Evolutionary conservation across 1,284 basidiomycete genomes (phyloP).

Genomic region (Cystobasidiaceae sp.): DNA sequence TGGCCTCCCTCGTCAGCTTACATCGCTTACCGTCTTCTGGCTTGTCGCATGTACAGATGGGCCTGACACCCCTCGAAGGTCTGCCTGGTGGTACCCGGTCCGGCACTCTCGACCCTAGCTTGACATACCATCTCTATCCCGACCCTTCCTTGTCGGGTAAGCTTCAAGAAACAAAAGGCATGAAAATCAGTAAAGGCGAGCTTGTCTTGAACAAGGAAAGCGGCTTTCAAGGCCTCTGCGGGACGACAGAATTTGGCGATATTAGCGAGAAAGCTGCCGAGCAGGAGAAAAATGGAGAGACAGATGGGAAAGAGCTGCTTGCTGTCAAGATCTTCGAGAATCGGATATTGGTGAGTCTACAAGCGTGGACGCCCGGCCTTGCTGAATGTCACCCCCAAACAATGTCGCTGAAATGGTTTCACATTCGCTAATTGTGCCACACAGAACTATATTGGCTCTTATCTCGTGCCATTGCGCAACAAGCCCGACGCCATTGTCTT

Average conservation of each 20-base stretch:
- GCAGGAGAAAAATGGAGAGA: conserved; percentile 40
- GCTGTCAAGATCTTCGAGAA: conserved; percentile 31
- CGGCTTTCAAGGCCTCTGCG: conserved; percentile 54
- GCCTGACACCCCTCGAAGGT: conserved; percentile 68
- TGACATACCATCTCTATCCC: conserved; percentile 78
- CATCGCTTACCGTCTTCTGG: not conserved
- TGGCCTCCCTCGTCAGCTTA: not conserved
- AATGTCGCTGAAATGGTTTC: not conserved
- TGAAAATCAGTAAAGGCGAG: conserved; percentile 64
- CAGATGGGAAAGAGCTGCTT: conserved; percentile 24
- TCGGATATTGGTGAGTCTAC: conserved; percentile 48
- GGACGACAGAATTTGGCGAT: conserved; percentile 67
- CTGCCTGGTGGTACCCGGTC: conserved; percentile 80
- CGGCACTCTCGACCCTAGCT: conserved; percentile 71
- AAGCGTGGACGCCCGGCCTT: conserved; percentile 36
- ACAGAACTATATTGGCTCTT: conserved; percentile 61
- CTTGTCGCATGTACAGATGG: conserved; percentile 57
- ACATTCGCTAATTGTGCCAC: not conserved
- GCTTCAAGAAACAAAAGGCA: conserved; percentile 55
- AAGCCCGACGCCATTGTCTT: conserved; percentile 73
- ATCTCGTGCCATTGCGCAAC: conserved; percentile 60
- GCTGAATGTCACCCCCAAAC: not conserved
- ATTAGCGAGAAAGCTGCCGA: conserved; percentile 51
- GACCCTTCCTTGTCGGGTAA: conserved; percentile 51
- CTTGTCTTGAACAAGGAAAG: conserved; percentile 63